Conservation (phyloP, 805 yeast genomes). For the Nakazawaea ishiwadae region DNA sequence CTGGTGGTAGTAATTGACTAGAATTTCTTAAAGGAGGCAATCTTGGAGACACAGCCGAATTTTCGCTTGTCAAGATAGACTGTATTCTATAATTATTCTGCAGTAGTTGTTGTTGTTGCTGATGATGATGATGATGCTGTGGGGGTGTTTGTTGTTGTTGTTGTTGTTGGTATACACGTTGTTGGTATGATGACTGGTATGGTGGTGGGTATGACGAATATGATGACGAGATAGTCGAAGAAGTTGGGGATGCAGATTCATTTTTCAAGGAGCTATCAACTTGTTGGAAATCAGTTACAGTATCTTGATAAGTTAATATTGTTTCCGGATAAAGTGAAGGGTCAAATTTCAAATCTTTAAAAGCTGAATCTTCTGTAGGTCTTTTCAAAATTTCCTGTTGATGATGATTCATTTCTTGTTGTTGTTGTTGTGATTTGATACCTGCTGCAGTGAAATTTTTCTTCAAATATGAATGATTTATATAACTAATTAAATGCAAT, state of each 20-base stretch:
- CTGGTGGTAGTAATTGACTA: no score
- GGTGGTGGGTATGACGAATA: neutral
- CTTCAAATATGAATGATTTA: constrained; percentile 15
- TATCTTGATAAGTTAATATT: constrained; percentile 13
- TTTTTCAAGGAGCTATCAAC: constrained; percentile 1
- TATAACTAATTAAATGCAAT: constrained; percentile 59
- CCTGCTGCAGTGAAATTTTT: no score
- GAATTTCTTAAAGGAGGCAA: no score
- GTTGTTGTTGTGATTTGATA: no score
- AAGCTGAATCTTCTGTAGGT: constrained; percentile 41
- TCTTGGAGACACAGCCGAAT: no score
- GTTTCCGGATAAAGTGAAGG: constrained; percentile 19
- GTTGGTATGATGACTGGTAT: no score
- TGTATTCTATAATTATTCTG: no score
- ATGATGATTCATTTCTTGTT: constrained; percentile 24
- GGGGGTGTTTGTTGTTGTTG: no score
- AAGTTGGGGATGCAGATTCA: neutral
- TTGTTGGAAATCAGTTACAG: constrained; percentile 9
- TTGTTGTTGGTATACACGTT: no score
- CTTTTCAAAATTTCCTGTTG: constrained; percentile 21
- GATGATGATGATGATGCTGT: no score
- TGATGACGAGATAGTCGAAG: neutral
- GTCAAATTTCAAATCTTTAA: constrained; percentile 22
- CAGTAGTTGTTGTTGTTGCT: no score
- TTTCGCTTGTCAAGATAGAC: no score